Percentiles rank a stretch among this genome's conserved stretches.
Evolutionary conservation across 2,329 filamentous ascomycete species (phyloP).

Genomic region (Diaporthe sp.): DNA sequence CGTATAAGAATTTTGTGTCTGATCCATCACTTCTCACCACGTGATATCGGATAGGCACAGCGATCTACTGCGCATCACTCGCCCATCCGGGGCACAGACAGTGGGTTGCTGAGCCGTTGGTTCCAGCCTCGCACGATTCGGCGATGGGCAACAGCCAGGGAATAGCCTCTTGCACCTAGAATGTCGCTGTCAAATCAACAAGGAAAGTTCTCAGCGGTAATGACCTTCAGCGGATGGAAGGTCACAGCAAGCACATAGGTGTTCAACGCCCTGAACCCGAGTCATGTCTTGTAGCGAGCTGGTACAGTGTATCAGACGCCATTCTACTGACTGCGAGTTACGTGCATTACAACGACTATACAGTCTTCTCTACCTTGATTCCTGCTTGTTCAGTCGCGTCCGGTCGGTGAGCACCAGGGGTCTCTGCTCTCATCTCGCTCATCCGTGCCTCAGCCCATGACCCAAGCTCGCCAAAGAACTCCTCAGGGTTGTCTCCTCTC

Average conservation of each 20-base stretch:
- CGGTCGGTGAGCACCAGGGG: not conserved
- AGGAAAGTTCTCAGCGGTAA: not conserved
- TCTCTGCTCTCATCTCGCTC: not conserved
- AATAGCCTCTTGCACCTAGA: not conserved
- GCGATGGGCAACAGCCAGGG: not conserved
- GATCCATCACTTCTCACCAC: not conserved
- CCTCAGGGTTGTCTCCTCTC: conserved; percentile 39
- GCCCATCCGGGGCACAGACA: not conserved
- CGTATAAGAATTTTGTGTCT: not conserved
- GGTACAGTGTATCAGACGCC: not conserved
- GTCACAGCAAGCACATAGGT: not conserved
- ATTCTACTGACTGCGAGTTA: not conserved
- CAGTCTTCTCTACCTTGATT: not conserved
- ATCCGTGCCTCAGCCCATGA: conserved; percentile 39
- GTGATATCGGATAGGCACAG: not conserved
- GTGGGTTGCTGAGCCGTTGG: not conserved
- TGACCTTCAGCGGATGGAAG: not conserved
- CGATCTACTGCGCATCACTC: conserved; percentile 2
- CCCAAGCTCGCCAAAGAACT: conserved; percentile 39
- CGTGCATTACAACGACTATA: not conserved
- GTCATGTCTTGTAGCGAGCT: not conserved
- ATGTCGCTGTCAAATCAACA: not conserved
- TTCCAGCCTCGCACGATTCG: not conserved
- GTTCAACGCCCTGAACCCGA: not conserved
- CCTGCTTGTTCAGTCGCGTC: not conserved